Conservation (phyloP, 2,329 filamentous ascomycete genomes). For the Xylogone sp. region DNA sequence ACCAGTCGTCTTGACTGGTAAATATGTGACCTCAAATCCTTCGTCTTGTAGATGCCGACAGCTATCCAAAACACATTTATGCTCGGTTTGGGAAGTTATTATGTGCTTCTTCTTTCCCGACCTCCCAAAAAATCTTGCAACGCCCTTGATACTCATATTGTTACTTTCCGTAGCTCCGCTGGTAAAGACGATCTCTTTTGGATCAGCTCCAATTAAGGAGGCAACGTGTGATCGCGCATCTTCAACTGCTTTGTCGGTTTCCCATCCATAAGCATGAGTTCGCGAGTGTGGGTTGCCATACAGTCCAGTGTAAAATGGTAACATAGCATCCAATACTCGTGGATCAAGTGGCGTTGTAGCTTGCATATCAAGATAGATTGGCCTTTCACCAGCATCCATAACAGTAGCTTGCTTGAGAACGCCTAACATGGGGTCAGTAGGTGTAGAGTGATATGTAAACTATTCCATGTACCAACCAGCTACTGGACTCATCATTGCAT, state of each 20-base stretch:
- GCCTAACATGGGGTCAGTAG: conserved; percentile 37
- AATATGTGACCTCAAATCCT: conserved; percentile 93
- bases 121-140: conserved; percentile 90
- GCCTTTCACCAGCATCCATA: conserved; percentile 87
- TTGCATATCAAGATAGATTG: conserved; percentile 98
- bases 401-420: conserved; percentile 88
- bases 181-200: conserved; percentile 98
- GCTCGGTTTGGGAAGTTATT: conserved; percentile 94
- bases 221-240: conserved; percentile 81
- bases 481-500: conserved; percentile 76
- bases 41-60: conserved; percentile 96
- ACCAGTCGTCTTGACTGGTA: conserved; percentile 86
- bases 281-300: conserved; percentile 97
- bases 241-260: conserved; percentile 92
- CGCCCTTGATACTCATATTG: conserved; percentile 99
- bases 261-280: conserved; percentile 98
- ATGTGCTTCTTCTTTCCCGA: conserved; percentile 98
- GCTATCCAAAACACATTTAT: conserved; percentile 98
- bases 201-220: conserved; percentile 82
- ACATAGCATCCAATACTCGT: conserved; percentile 92
- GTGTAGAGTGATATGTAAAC: conserved; percentile 6
- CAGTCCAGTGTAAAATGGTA: conserved; percentile 87
- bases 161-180: conserved; percentile 98
- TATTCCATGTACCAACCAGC: conserved; percentile 53
- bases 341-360: conserved; percentile 94